phyloP scores from a whole-genome alignment of 768 basidiomycete species.

The Gyrodon lividus region DNA sequence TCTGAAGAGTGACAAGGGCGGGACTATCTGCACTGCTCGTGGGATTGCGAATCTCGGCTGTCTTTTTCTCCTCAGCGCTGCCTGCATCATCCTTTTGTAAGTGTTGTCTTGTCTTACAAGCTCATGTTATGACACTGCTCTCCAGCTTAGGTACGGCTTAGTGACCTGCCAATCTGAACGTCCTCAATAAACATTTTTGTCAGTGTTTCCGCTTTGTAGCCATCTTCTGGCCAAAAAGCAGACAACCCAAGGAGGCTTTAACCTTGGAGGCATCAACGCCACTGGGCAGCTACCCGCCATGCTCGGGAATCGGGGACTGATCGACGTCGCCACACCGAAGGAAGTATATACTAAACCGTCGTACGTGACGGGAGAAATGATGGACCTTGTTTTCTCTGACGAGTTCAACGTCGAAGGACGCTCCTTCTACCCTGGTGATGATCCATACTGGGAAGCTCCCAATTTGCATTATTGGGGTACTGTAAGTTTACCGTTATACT shows the following conservation, averaged over 20 bases:
- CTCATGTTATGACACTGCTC: neutral
- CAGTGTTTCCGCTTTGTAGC: slow-evolving; percentile 50
- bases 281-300: slow-evolving; percentile 61
- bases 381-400: slow-evolving; percentile 71
- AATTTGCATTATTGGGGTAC: slow-evolving; percentile 69
- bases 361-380: slow-evolving; percentile 37
- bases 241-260: slow-evolving; percentile 56
- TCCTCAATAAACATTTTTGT: slow-evolving; percentile 1
- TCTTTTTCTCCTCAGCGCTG: slow-evolving; percentile 52
- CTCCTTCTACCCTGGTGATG: slow-evolving; percentile 67
- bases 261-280: slow-evolving; percentile 73
- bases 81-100: slow-evolving; percentile 55
- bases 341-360: slow-evolving; percentile 40
- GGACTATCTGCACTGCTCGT: slow-evolving; percentile 57
- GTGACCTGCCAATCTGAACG: neutral
- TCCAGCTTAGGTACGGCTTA: slow-evolving; percentile 8
- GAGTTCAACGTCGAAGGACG: slow-evolving; percentile 78
- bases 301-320: slow-evolving; percentile 44
- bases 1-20: slow-evolving; percentile 52
- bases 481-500: slow-evolving; percentile 32
- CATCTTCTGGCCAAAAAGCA: slow-evolving; percentile 42
- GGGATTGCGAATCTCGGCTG: slow-evolving; percentile 70
- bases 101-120: slow-evolving; percentile 22
- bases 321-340: slow-evolving; percentile 55
- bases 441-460: slow-evolving; percentile 56